phyloP scores from a whole-genome alignment of 306 rosid genomes.

The Cajanus cajan region DNA sequence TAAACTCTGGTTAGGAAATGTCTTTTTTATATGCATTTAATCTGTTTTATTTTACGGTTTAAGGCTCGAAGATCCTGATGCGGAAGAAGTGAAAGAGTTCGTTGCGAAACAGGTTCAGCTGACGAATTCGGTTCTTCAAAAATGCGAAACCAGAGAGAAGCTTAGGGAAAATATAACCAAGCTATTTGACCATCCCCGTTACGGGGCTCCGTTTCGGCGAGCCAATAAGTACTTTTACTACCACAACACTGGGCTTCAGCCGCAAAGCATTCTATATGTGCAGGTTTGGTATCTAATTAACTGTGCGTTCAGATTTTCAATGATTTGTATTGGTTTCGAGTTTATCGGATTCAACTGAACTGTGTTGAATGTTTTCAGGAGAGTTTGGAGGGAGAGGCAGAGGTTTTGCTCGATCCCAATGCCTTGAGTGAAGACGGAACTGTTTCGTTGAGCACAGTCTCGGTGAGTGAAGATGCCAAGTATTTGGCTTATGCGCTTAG shows the following conservation, averaged over 20 bases:
- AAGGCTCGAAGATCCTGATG: conserved; percentile 96
- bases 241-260: conserved; percentile 90
- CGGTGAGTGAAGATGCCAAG: conserved; percentile 79
- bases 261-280: conserved; percentile 65
- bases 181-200: conserved; percentile 91
- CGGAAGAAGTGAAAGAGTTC: conserved; percentile 83
- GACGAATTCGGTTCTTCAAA: conserved; percentile 65
- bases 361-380: conserved; percentile 44
- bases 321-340: neutral
- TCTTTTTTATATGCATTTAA: neutral
- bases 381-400: conserved; percentile 81
- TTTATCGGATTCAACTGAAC: neutral
- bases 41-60: neutral
- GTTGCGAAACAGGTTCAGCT: conserved; percentile 72
- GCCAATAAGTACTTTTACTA: conserved; percentile 75
- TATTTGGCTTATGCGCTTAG: conserved; percentile 88
- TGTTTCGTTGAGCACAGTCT: conserved; percentile 52
- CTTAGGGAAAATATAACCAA: conserved; percentile 66
- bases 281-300: conserved; percentile 55
- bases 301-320: neutral
- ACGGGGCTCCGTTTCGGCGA: conserved; percentile 58
- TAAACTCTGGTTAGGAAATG: neutral
- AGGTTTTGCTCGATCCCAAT: conserved; percentile 84
- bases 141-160: conserved; percentile 67
- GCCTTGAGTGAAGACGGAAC: conserved; percentile 86